Evolutionary conservation across 768 basidiomycete species (phyloP), one percentile per base, ranked within the genome.

Genomic region (Gautieria morchelliformis): DNA sequence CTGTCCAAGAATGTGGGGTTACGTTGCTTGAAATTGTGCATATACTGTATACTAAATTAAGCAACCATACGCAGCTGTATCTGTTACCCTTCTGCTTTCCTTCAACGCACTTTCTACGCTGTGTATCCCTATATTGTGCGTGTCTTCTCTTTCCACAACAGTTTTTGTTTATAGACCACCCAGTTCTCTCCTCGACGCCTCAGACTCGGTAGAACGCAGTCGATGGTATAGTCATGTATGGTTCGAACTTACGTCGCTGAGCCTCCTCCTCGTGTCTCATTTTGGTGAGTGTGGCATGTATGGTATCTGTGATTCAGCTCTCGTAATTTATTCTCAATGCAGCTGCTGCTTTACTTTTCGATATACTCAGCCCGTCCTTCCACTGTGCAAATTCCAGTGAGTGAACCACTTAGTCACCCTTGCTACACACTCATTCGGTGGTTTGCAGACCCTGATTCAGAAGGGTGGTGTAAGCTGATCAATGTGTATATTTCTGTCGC

Each of bases 191-290:
- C 24, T 54, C 24, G 55, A 24, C 15, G 45, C 15, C 40, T 64
- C 39, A 62, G 52, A 32, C 24, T 15, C 30, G 4, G 44, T 81
- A 80, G 59, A 67, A 81, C 24, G 62, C 81, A 37, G 63, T 77
- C 1, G 58, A 67, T 57, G 56, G 56, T 50, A 33, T 41, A 83
- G 82, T 49, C 72, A 79, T 40, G 62, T 69, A 14, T 83, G 80
- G 80, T 64, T 82, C 4, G 83, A 84, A 62, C 72, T 71, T 1
- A 76, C 78, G 11, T 74, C 81, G 32, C 63, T 83, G 27, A 49
- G 75, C 27, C 71, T 80, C 47, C 66, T 84, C 19, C 58, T 79
- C 9, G 41, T 74, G 12, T 63, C 65, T 24, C 81, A 84, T 53
- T 65, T 75, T 17, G 78, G 81, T 80, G 61, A n/a, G 68, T 66